Conservation (phyloP, 2,329 filamentous ascomycete genomes). For the Sporothrix pseudoabietina region DNA sequence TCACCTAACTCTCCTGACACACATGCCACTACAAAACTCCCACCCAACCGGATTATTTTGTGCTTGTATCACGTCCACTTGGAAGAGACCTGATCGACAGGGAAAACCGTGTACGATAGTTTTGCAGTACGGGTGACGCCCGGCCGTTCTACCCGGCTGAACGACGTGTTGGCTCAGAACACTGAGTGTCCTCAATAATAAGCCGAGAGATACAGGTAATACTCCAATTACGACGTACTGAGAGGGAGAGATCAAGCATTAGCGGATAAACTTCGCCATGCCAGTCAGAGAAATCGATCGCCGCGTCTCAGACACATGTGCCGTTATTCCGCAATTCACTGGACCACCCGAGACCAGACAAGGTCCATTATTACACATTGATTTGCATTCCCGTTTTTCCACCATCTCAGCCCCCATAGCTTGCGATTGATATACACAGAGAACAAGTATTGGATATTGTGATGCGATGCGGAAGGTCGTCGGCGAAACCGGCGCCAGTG, state of each 20-base stretch:
- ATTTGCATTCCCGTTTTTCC: neutral
- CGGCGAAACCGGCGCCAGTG: constrained; percentile 3
- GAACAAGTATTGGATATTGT: neutral
- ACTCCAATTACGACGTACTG: neutral
- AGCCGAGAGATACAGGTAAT: neutral
- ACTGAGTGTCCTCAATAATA: neutral
- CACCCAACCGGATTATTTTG: neutral
- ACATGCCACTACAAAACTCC: neutral
- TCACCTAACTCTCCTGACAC: constrained; percentile 4
- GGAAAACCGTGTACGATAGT: neutral
- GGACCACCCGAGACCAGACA: neutral
- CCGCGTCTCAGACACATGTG: constrained; percentile 17
- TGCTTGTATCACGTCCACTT: neutral
- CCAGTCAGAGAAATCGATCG: constrained; percentile 4
- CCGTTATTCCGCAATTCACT: neutral
- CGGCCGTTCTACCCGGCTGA: neutral
- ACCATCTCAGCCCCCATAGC: neutral
- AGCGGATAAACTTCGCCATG: neutral
- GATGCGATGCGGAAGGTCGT: neutral
- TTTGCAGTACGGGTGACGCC: neutral
- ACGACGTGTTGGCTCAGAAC: neutral
- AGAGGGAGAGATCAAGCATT: neutral
- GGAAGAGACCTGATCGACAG: neutral
- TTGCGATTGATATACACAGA: neutral
- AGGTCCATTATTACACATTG: neutral